A percentile compares a stretch with the other conserved stretches of the same genome.
These are phyloP conservation scores for Talaromyces stipitatus DNA, from an alignment of 495 filamentous ascomycete genomes.

Conservation along the genomic window DNA sequence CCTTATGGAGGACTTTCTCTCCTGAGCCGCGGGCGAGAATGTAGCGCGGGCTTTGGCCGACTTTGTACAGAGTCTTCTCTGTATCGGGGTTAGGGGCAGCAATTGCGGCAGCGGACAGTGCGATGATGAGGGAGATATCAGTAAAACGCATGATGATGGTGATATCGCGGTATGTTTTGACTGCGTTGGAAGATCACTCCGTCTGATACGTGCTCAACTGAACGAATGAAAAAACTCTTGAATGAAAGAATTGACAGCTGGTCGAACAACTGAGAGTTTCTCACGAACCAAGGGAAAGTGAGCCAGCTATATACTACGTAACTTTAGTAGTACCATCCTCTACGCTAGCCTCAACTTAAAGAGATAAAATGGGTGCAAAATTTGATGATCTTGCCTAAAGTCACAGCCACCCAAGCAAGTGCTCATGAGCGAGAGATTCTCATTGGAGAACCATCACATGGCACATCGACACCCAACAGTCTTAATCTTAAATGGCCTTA, in stretches of 20 bases:
- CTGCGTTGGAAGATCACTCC: not conserved
- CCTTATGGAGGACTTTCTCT: not conserved
- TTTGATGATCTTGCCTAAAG: not conserved
- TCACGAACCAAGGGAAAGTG: not conserved
- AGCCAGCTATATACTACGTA: not conserved
- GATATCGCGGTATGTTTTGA: not conserved
- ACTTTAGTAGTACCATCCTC: not conserved
- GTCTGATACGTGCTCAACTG: not conserved
- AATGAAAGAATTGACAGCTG: not conserved
- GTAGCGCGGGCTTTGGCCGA: not conserved
- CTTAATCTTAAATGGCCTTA: not conserved
- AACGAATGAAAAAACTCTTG: not conserved
- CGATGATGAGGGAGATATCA: conserved; percentile 3
- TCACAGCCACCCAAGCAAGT: not conserved
- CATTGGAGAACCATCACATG: not conserved
- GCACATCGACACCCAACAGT: not conserved
- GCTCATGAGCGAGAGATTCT: not conserved
- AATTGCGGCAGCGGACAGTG: not conserved
- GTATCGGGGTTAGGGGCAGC: not conserved
- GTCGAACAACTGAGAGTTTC: not conserved
- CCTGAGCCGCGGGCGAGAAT: not conserved
- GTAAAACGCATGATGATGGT: conserved; percentile 2
- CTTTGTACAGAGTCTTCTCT: conserved; percentile 1
- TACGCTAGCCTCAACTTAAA: not conserved
- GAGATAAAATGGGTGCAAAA: not conserved